Evolutionary conservation across 352 stramenopile genomes (phyloP).

Genomic region (Globisporangium echinulatum): DNA sequence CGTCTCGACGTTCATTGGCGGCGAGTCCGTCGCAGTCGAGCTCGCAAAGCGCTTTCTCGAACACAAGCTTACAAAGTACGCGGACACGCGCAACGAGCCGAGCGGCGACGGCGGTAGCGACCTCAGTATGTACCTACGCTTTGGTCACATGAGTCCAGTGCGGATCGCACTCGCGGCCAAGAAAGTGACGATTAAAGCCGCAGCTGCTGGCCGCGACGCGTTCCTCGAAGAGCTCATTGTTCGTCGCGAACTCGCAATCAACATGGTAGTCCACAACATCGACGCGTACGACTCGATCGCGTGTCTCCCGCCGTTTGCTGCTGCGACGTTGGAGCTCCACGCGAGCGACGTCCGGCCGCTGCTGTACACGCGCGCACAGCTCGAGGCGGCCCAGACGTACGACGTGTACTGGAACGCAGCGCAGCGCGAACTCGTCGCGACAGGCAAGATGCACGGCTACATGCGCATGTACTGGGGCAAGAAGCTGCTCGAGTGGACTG

Average conservation of each 20-base stretch:
- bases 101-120: conserved; percentile 89
- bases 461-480: conserved; percentile 99
- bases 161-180: conserved; percentile 49
- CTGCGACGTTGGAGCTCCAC: conserved; percentile 90
- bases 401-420: conserved; percentile 99
- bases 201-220: conserved; percentile 72
- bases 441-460: conserved; percentile 91
- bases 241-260: conserved; percentile 94
- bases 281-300: conserved; percentile 90
- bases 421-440: conserved; percentile 92
- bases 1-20: conserved; percentile 61
- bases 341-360: conserved; percentile 76
- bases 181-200: conserved; percentile 59
- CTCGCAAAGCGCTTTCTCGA: conserved; percentile 87
- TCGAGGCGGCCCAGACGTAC: conserved; percentile 91
- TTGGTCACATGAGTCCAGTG: conserved; percentile 84
- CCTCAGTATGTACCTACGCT: conserved; percentile 92
- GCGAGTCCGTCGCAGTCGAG: conserved; percentile 51
- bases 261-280: conserved; percentile 95
- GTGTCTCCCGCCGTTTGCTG: conserved; percentile 88
- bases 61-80: conserved; percentile 68
- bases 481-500: conserved; percentile 98
- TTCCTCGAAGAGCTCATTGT: conserved; percentile 98
- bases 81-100: conserved; percentile 92
- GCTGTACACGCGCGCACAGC: conserved; percentile 88